Evolutionary conservation across 2,329 filamentous ascomycete species (phyloP).

Genomic region (Epichloe brachyelytri): DNA sequence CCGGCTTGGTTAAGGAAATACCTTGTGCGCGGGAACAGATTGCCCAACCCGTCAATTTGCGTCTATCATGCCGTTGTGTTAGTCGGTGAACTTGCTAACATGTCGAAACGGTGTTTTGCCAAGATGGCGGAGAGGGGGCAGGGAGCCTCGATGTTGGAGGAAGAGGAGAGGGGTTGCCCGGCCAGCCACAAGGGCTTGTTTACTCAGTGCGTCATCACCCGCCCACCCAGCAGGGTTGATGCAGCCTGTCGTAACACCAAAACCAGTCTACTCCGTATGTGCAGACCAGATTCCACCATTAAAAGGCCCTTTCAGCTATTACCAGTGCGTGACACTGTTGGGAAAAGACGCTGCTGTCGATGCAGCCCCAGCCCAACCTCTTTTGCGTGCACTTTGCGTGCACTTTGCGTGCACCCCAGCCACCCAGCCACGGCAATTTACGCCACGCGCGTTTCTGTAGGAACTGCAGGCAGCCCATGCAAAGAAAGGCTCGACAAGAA

Average conservation of each 20-base stretch:
- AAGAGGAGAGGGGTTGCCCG: conserved; percentile 8
- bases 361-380: conserved; percentile 1
- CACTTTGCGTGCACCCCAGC: conserved; percentile 2
- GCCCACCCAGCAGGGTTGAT: neutral
- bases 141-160: neutral
- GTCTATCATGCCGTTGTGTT: neutral
- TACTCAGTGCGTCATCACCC: conserved; percentile 21
- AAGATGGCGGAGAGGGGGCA: neutral
- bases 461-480: conserved; percentile 9
- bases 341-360: neutral
- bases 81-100: neutral
- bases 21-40: neutral
- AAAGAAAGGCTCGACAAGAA: neutral
- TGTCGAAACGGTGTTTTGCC: too few species aligned
- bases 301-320: too few species aligned
- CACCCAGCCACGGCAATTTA: conserved; percentile 17
- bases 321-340: too few species aligned
- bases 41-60: neutral
- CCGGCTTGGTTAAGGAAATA: neutral
- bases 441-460: conserved; percentile 16
- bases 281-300: too few species aligned
- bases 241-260: too few species aligned
- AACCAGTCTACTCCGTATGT: too few species aligned
- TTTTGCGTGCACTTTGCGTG: neutral
- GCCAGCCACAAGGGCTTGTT: conserved; percentile 11